Percentiles rank a stretch among this genome's conserved stretches.
Conservation (phyloP, 1,139 yeast genomes). For the Lodderomyces oxycetoniae region DNA sequence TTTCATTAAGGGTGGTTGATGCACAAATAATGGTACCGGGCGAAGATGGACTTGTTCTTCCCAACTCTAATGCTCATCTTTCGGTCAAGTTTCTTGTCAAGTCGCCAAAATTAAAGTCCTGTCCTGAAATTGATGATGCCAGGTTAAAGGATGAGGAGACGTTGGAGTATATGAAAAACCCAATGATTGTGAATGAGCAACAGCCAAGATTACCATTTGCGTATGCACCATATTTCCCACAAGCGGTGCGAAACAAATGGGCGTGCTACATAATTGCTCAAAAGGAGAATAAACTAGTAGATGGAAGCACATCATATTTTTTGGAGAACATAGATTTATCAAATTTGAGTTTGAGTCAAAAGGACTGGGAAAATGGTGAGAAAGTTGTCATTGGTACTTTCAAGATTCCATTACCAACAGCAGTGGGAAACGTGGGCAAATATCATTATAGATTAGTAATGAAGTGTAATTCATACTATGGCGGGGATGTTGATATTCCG, state of each 20-base stretch:
- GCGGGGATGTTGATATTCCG: slow-evolving; percentile 67
- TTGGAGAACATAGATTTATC: slow-evolving; percentile 52
- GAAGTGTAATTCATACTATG: slow-evolving; percentile 65
- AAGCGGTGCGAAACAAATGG: slow-evolving; percentile 52
- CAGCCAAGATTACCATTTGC: slow-evolving; percentile 66
- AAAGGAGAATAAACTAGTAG: slow-evolving; percentile 74
- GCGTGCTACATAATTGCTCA: slow-evolving; percentile 63
- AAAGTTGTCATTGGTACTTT: slow-evolving; percentile 61
- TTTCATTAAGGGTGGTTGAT: slow-evolving; percentile 62
- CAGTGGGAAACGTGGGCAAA: slow-evolving; percentile 58
- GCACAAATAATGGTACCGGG: slow-evolving; percentile 88
- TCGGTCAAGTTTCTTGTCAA: slow-evolving; percentile 70
- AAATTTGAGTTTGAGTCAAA: slow-evolving; percentile 52
- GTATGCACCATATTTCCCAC: slow-evolving; percentile 74
- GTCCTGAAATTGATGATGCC: slow-evolving; percentile 43
- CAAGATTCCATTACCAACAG: slow-evolving; percentile 64
- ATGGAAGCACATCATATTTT: slow-evolving; percentile 50
- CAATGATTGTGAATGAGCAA: slow-evolving; percentile 56
- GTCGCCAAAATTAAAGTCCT: slow-evolving; percentile 62
- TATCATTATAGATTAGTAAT: slow-evolving; percentile 61
- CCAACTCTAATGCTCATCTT: slow-evolving; percentile 69
- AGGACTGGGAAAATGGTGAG: slow-evolving; percentile 37
- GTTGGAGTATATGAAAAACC: slow-evolving; percentile 66
- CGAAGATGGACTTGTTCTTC: slow-evolving; percentile 64
- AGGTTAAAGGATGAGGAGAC: slow-evolving; percentile 45